Percentiles rank a stretch among this genome's conserved stretches.
Evolutionary conservation across 1,284 basidiomycete species (phyloP).

Genomic region (Meira nashicola): DNA sequence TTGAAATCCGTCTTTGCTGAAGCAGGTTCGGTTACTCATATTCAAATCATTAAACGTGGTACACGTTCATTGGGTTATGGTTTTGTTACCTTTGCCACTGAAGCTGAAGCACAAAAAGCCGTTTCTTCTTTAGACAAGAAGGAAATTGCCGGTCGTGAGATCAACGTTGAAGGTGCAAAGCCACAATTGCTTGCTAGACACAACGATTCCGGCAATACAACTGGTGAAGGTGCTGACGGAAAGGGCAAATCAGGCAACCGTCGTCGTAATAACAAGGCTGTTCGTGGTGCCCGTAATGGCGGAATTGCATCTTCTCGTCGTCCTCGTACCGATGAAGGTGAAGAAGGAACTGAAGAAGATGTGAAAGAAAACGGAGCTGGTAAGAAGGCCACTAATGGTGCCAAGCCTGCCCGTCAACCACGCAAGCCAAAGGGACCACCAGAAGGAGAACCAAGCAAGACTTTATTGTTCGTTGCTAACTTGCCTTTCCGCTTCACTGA

Average conservation of each 20-base stretch:
- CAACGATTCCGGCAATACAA: constrained; percentile 17
- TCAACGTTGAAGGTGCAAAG: constrained; percentile 46
- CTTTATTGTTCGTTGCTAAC: constrained; percentile 48
- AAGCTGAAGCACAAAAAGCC: constrained; percentile 39
- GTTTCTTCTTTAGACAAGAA: constrained; percentile 42
- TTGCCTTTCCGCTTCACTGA: constrained; percentile 40
- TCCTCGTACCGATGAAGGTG: constrained; percentile 38
- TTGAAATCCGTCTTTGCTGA: constrained; percentile 40
- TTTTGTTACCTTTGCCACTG: constrained; percentile 45
- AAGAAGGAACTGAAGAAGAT: constrained; percentile 34
- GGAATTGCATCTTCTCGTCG: constrained; percentile 22
- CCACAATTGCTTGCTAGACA: constrained; percentile 21
- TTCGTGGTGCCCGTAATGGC: too few species aligned
- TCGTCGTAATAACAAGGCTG: neutral
- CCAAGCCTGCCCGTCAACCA: constrained; percentile 22
- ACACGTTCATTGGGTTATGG: constrained; percentile 48
- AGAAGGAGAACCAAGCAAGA: constrained; percentile 39
- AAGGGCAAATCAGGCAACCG: constrained; percentile 5
- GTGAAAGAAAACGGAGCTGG: constrained; percentile 17
- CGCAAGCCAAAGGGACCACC: constrained; percentile 26
- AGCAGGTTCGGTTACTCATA: constrained; percentile 37
- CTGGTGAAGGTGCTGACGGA: constrained; percentile 8
- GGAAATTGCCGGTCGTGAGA: constrained; percentile 42
- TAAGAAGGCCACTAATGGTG: constrained; percentile 18
- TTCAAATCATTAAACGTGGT: constrained; percentile 47